Conservation (phyloP, 192 early-diverging fungal species). For the Endogone sp. region DNA sequence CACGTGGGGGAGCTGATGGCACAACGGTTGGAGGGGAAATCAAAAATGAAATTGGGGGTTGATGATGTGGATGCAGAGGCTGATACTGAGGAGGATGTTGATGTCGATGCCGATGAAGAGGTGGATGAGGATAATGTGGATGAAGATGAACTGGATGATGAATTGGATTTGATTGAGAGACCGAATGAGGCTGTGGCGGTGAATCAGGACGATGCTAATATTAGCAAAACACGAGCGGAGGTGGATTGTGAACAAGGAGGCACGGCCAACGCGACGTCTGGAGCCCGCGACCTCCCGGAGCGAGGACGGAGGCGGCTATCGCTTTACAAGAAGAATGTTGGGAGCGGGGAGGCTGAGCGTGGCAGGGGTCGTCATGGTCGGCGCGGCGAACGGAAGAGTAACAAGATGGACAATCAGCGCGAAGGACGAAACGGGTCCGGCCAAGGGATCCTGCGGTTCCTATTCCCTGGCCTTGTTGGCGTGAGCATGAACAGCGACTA, state of each 20-base stretch:
- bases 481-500: not conserved
- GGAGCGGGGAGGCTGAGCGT: no score
- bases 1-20: not conserved
- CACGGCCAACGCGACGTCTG: not conserved
- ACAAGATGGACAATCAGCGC: not conserved
- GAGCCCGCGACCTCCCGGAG: not conserved
- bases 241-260: no score
- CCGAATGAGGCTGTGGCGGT: no score
- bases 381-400: conserved; percentile 2
- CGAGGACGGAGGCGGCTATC: not conserved
- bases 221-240: no score
- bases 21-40: not conserved
- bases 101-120: not conserved
- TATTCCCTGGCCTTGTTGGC: not conserved
- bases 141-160: no score
- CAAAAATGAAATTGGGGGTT: not conserved
- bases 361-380: no score
- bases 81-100: not conserved
- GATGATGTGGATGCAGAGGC: not conserved
- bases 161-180: no score
- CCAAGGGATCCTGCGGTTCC: not conserved
- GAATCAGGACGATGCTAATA: no score
- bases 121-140: not conserved
- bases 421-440: not conserved
- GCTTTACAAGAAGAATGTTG: not conserved